These are phyloP conservation scores for Heterobasidion parviporum DNA, from an alignment of 1,284 basidiomycete species.

Conservation along the genomic window DNA sequence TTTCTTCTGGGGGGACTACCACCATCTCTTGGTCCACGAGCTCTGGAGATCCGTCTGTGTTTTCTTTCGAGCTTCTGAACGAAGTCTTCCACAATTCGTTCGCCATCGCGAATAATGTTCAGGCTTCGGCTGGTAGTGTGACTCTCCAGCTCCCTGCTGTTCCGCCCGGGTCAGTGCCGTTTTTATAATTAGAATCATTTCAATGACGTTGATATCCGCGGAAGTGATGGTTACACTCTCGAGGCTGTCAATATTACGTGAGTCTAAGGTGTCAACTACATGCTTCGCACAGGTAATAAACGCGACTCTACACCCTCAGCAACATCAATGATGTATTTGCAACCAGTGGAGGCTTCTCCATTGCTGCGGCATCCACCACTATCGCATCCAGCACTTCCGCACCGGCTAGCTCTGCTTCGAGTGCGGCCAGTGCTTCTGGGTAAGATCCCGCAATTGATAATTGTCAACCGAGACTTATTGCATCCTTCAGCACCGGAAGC, in stretches of 20 bases:
- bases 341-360: constrained; percentile 32
- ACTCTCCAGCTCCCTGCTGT: constrained; percentile 42
- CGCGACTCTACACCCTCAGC: constrained; percentile 16
- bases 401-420: background rate
- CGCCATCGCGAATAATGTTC: constrained; percentile 53
- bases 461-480: too few relatives aligned
- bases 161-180: constrained; percentile 34
- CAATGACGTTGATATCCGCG: background rate
- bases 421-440: background rate
- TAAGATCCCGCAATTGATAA: background rate
- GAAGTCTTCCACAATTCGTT: constrained; percentile 42
- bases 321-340: constrained; percentile 42
- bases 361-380: constrained; percentile 21
- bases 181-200: background rate
- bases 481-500: too few relatives aligned
- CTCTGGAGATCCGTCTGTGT: constrained; percentile 31
- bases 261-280: constrained; percentile 7
- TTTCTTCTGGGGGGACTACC: constrained; percentile 23
- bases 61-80: constrained; percentile 38
- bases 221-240: constrained; percentile 44
- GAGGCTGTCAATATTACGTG: constrained; percentile 39
- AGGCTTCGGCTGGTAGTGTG: constrained; percentile 25
- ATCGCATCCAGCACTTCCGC: constrained; percentile 1
- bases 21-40: constrained; percentile 41
- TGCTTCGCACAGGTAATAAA: background rate